These are phyloP conservation scores for Canavalia ensiformis DNA, from an alignment of 306 rosid species.

Conservation along the genomic window DNA sequence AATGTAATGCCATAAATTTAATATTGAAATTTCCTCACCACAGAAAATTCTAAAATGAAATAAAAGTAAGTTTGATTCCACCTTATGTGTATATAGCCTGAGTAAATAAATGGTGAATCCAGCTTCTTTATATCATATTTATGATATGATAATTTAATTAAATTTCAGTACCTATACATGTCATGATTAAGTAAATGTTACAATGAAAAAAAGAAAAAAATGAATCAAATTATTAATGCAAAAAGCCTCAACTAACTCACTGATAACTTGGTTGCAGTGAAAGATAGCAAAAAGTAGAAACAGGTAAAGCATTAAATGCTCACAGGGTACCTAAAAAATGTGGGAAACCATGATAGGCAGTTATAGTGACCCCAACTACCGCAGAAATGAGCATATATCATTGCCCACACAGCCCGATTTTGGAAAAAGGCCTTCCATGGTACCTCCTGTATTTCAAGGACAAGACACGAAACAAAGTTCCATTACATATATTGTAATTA, in stretches of 20 bases:
- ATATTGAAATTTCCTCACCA: constrained; percentile 1
- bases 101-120: constrained; percentile 26
- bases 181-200: not conserved
- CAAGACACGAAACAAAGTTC: constrained; percentile 44
- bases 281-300: constrained; percentile 35
- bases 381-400: constrained; percentile 95
- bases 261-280: constrained; percentile 25
- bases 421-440: constrained; percentile 90
- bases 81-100: not conserved
- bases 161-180: constrained; percentile 1
- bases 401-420: constrained; percentile 96
- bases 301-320: constrained; percentile 12
- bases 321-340: constrained; percentile 80
- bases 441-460: constrained; percentile 67
- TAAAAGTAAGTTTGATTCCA: not conserved
- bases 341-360: constrained; percentile 96
- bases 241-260: constrained; percentile 20
- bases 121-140: not conserved
- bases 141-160: constrained; percentile 21
- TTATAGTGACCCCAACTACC: constrained; percentile 99
- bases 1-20: constrained; percentile 27
- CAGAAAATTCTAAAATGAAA: constrained; percentile 22
- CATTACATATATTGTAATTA: constrained; percentile 13
- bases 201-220: not conserved
- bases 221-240: not conserved